A percentile compares a stretch with the other conserved stretches of the same genome.
phyloP scores from a whole-genome alignment of 2,329 filamentous ascomycete species.

The Trichoderma semiorbis region DNA sequence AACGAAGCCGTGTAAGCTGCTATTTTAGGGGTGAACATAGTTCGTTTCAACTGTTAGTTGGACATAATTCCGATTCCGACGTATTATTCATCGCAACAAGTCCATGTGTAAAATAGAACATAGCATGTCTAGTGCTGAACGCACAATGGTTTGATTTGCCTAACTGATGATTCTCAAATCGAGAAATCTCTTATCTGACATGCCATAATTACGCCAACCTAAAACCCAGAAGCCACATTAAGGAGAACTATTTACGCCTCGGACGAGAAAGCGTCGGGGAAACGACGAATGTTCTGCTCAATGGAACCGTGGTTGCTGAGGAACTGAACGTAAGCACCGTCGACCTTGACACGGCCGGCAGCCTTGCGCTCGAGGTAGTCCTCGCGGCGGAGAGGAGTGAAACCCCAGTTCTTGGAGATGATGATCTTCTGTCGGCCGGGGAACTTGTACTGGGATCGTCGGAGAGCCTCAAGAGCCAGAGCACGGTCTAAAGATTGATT shows the following conservation, averaged over 20 bases:
- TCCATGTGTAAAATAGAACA: background rate
- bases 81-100: background rate
- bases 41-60: background rate
- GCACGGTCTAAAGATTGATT: slow-evolving; percentile 62
- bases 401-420: slow-evolving; percentile 99
- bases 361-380: slow-evolving; percentile 97
- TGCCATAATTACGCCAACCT: slow-evolving; percentile 45
- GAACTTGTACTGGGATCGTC: slow-evolving; percentile 99
- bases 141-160: slow-evolving; percentile 35
- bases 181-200: slow-evolving; percentile 38
- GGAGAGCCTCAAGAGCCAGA: slow-evolving; percentile 95
- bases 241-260: slow-evolving; percentile 46
- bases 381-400: slow-evolving; percentile 96
- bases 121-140: slow-evolving; percentile 22
- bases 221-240: slow-evolving; percentile 37
- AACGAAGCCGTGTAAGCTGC: background rate
- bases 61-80: background rate
- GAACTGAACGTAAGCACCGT: slow-evolving; percentile 99
- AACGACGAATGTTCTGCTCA: slow-evolving; percentile 83
- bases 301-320: slow-evolving; percentile 88
- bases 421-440: slow-evolving; percentile 99
- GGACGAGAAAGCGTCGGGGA: slow-evolving; percentile 82
- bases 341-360: slow-evolving; percentile 88
- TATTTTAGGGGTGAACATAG: background rate
- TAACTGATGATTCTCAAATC: slow-evolving; percentile 32